These are phyloP conservation scores for Dorcoceras hygrometricum DNA, from an alignment of 257 asterid species.

Conservation along the genomic window DNA sequence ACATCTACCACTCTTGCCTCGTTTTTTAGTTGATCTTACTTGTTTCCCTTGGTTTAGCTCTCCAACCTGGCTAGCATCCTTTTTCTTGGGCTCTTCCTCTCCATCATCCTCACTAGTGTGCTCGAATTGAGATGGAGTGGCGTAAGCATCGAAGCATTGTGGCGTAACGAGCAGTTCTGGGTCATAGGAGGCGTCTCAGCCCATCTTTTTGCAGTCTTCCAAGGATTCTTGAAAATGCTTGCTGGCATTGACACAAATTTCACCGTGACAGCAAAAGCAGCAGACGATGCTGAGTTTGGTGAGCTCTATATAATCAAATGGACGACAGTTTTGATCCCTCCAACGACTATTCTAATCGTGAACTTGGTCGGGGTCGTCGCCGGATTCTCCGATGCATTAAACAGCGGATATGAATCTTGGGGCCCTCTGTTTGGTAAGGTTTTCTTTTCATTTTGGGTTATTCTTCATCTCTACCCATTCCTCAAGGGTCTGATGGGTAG, in stretches of 20 bases:
- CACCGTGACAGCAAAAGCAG: slow-evolving; percentile 81
- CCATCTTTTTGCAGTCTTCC: slow-evolving; percentile 96
- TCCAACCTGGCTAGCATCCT: slow-evolving; percentile 87
- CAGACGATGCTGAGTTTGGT: slow-evolving; percentile 80
- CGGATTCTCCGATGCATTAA: slow-evolving; percentile 87
- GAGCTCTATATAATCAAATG: slow-evolving; percentile 86
- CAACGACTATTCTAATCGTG: slow-evolving; percentile 71
- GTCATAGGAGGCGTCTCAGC: slow-evolving; percentile 98
- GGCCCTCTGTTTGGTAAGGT: slow-evolving; percentile 93
- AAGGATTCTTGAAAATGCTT: slow-evolving; percentile 87
- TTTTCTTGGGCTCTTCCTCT: slow-evolving; percentile 77
- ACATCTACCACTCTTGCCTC: background rate
- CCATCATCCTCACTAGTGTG: slow-evolving; percentile 77
- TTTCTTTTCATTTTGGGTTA: slow-evolving; percentile 93
- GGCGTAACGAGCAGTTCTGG: slow-evolving; percentile 99
- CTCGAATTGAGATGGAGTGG: slow-evolving; percentile 97
- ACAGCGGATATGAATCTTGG: slow-evolving; percentile 91
- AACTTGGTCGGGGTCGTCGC: slow-evolving; percentile 95
- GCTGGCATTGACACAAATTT: slow-evolving; percentile 93
- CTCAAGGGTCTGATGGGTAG: slow-evolving; percentile 94
- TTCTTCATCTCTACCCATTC: slow-evolving; percentile 86
- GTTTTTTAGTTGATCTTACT: background rate
- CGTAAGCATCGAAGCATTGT: slow-evolving; percentile 83
- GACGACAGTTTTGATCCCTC: slow-evolving; percentile 97
- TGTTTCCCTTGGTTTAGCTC: slow-evolving; percentile 39